Evolutionary conservation across 805 yeast species (phyloP), one percentile per base, ranked within the genome.

Genomic region (Candida schatavii): DNA sequence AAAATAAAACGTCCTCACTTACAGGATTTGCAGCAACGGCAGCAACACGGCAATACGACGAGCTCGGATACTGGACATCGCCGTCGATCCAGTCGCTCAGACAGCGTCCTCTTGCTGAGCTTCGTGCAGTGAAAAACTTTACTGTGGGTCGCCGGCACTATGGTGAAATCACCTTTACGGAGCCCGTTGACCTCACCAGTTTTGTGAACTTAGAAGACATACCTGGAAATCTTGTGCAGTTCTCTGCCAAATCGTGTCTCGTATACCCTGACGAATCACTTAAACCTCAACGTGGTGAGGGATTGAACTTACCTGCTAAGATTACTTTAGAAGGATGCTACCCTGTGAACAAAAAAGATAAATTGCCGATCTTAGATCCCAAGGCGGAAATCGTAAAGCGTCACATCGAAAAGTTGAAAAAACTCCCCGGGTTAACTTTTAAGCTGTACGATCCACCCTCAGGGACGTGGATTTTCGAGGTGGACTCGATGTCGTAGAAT

Each of bases 31-130:
- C 38, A 22, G 14, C 22, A 6, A 10, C 40, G 10, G 13, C 40
- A 3, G 14, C 32, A 26, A 25, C 34, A 4, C 49, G 68, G 34
- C 68, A 75, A 33, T 70, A 72, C 22, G 78, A 83, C 39, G 81
- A 80, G 11, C 78, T 85, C 37, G 96, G 90, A 4, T 93, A 90
- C 64, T 93, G 93, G 87, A 83, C 82, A 41, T 78, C 86, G 4
- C 99, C 99, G 14, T 70, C 88, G 2, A 55, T 83, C 29, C 76
- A 80, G 4, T 81, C 81, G 37, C 66, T 93, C 40, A 73, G 76
- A 42, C 62, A 70, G 14, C 71, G 78, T 74, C 61, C 88, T 0
- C 68, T 86, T 29, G 64, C 79, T 7, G 83, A 88, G 46, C 73
- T 88, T 38, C 79, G 84, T 42, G 54, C 74, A 4, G 84, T 93